Percentiles rank a stretch among this genome's conserved stretches.
These are phyloP conservation scores for Tolypocladium amazonense DNA, from an alignment of 2,329 filamentous ascomycete species.

Conservation along the genomic window DNA sequence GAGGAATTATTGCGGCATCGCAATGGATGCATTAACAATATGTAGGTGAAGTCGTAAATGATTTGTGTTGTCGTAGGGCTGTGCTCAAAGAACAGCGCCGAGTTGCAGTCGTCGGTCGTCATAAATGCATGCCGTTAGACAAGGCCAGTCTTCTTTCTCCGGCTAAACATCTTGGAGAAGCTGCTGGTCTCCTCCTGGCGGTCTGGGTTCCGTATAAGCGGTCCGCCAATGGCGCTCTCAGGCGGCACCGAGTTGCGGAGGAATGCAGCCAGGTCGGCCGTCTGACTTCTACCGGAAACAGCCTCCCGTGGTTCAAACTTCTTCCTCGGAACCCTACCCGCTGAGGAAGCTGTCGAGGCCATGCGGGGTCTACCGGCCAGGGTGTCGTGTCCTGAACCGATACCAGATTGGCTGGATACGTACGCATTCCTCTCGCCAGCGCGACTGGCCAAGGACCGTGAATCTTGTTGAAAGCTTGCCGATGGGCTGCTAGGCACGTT, in stretches of 20 bases:
- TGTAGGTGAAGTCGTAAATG: neutral
- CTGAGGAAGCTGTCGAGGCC: constrained; percentile 16
- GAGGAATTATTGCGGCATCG: neutral
- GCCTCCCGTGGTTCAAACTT: constrained; percentile 47
- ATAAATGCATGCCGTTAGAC: constrained; percentile 10
- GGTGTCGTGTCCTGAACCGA: constrained; percentile 31
- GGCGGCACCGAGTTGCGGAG: constrained; percentile 59
- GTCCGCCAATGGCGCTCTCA: constrained; percentile 11
- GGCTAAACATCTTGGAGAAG: constrained; percentile 37
- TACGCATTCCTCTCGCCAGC: constrained; percentile 28
- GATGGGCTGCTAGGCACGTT: constrained; percentile 16
- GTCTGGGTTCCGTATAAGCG: constrained; percentile 8
- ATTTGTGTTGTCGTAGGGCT: neutral
- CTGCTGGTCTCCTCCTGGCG: constrained; percentile 28
- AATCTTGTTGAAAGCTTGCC: constrained; percentile 12
- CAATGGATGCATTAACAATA: neutral
- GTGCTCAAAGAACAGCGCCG: neutral
- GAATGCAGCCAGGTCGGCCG: constrained; percentile 63
- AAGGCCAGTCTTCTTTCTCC: constrained; percentile 34
- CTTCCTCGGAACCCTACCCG: constrained; percentile 40
- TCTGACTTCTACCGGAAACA: constrained; percentile 38
- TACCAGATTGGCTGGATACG: constrained; percentile 42
- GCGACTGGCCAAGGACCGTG: constrained; percentile 29
- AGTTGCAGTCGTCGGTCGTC: neutral
- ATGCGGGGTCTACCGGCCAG: constrained; percentile 9